These are phyloP conservation scores for Colletotrichum spinosum DNA, from an alignment of 2,329 filamentous ascomycete species.

Conservation along the genomic window DNA sequence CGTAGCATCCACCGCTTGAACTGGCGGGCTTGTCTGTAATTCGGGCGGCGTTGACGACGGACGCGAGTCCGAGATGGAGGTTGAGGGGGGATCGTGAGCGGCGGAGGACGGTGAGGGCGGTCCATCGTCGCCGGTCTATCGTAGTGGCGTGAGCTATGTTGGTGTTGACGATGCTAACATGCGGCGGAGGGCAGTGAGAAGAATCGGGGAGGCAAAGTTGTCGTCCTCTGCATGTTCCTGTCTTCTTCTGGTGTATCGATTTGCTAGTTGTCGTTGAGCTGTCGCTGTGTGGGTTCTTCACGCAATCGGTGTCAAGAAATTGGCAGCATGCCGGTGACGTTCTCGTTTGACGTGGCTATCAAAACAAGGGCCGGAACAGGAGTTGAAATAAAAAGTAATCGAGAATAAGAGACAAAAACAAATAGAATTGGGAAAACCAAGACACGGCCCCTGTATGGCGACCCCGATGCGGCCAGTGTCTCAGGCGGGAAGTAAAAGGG, in stretches of 20 bases:
- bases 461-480: slow-evolving; percentile 28
- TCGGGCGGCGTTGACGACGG: slow-evolving; percentile 19
- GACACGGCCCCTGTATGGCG: background rate
- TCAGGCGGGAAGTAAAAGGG: slow-evolving; percentile 32
- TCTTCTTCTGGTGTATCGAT: background rate
- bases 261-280: no score
- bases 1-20: slow-evolving; percentile 30
- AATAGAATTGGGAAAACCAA: slow-evolving; percentile 3
- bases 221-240: slow-evolving; percentile 22
- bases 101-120: slow-evolving; percentile 45
- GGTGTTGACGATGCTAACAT: background rate
- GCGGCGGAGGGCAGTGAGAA: slow-evolving; percentile 1
- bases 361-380: background rate
- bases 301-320: no score
- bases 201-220: background rate
- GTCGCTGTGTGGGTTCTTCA: no score
- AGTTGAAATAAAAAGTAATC: slow-evolving; percentile 7
- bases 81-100: slow-evolving; percentile 47
- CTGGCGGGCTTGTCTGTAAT: slow-evolving; percentile 21
- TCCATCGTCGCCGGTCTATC: slow-evolving; percentile 41
- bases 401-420: background rate
- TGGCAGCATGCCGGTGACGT: slow-evolving; percentile 28
- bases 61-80: slow-evolving; percentile 29
- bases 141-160: background rate
- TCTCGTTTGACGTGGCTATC: background rate